A percentile compares a stretch with the other conserved stretches of the same genome.
phyloP scores from a whole-genome alignment of 441 rosid genomes.

The Mallotus repandus region DNA sequence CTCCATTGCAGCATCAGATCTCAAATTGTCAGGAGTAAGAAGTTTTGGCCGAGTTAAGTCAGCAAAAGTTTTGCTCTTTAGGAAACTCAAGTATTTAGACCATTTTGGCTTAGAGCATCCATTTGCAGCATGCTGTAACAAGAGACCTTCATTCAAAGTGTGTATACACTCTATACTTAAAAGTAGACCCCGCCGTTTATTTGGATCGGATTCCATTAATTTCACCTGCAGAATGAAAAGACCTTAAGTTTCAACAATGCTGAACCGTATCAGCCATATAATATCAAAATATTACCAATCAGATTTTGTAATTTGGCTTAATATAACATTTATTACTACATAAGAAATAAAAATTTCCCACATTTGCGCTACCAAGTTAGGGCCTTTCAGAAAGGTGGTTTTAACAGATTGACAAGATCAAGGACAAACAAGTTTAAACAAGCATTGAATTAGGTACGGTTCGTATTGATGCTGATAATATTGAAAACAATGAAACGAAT shows the following conservation, averaged over 20 bases:
- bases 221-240: conserved; percentile 51
- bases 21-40: conserved; percentile 35
- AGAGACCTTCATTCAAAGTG: conserved; percentile 88
- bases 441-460: too few relatives aligned
- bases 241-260: background rate
- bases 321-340: background rate
- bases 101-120: conserved; percentile 88
- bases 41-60: conserved; percentile 75
- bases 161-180: conserved; percentile 82
- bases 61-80: conserved; percentile 90
- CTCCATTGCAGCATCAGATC: conserved; percentile 36
- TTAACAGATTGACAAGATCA: background rate
- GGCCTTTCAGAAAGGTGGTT: background rate
- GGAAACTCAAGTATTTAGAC: conserved; percentile 88
- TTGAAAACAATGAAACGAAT: background rate
- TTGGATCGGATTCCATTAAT: conserved; percentile 64
- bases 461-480: background rate
- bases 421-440: too few relatives aligned
- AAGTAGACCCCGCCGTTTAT: conserved; percentile 52
- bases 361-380: background rate
- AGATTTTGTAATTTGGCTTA: background rate
- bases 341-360: background rate
- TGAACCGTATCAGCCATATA: background rate
- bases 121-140: conserved; percentile 66
- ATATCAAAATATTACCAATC: background rate